Percentiles rank a stretch among this genome's conserved stretches.
These are phyloP conservation scores for Starmerella geochares DNA, from an alignment of 805 yeast genomes.

Conservation along the genomic window DNA sequence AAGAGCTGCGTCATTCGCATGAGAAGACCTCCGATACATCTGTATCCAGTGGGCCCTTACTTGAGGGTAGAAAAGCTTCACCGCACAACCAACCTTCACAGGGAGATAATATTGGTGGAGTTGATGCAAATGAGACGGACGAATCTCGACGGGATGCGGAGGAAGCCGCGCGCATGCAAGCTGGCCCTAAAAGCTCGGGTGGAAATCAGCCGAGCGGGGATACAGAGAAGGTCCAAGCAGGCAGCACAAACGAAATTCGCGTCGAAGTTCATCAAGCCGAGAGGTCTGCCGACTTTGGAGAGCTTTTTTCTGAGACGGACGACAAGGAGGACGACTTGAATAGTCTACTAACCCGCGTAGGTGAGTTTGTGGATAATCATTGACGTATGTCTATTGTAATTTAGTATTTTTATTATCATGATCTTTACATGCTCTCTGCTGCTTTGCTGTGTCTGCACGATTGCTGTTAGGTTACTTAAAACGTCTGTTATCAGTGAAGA, in stretches of 20 bases:
- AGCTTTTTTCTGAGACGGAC: neutral
- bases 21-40: too few species aligned
- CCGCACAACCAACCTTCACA: neutral
- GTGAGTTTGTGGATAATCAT: constrained; percentile 20
- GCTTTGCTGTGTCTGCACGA: too few species aligned
- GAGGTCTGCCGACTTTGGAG: neutral
- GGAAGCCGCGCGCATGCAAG: neutral
- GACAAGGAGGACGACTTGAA: constrained; percentile 20
- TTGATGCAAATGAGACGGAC: neutral
- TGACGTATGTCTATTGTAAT: constrained; percentile 5
- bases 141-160: neutral
- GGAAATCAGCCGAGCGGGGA: neutral
- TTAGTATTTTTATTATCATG: constrained; percentile 5
- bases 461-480: neutral
- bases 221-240: neutral
- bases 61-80: neutral
- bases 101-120: neutral
- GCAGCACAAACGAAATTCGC: neutral
- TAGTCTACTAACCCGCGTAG: constrained; percentile 18
- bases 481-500: neutral
- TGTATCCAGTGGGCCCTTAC: neutral
- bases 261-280: neutral
- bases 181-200: neutral
- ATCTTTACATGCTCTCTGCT: neutral
- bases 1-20: neutral